A percentile compares a stretch with the other conserved stretches of the same genome.
Conservation (phyloP, 208 protist species). For the Plasmodiophora brassicae region DNA sequence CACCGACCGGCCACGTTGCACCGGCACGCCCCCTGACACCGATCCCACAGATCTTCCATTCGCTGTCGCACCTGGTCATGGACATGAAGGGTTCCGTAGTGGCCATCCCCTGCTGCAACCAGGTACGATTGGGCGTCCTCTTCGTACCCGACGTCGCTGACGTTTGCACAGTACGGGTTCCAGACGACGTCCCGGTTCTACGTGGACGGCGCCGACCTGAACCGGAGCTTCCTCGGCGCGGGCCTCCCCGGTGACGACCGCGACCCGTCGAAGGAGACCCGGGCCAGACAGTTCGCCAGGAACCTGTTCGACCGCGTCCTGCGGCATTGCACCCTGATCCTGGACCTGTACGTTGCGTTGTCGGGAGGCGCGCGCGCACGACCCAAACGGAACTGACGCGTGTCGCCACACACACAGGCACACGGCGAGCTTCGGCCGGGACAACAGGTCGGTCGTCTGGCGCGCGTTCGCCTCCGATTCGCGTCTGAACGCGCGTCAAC, state of each 20-base stretch:
- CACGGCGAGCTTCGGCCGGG: too few species aligned
- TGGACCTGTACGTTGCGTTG: background rate
- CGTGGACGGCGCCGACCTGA: slow-evolving; percentile 13
- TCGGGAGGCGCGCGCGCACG: too few species aligned
- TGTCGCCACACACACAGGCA: too few species aligned
- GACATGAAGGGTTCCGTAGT: background rate
- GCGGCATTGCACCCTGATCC: background rate
- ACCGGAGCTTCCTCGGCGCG: background rate
- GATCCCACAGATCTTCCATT: too few species aligned
- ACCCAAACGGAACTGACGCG: too few species aligned
- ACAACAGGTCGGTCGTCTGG: background rate
- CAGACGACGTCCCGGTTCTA: too few species aligned
- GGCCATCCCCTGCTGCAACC: slow-evolving; percentile 18
- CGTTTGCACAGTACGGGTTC: too few species aligned
- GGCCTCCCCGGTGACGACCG: background rate
- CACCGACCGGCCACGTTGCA: too few species aligned
- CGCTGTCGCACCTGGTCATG: background rate
- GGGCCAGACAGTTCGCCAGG: background rate
- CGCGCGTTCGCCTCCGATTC: background rate
- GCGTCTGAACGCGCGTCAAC: background rate
- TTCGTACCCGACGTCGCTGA: background rate
- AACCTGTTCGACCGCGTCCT: slow-evolving; percentile 17
- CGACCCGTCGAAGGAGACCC: background rate
- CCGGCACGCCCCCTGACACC: too few species aligned
- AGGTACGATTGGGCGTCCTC: background rate